A percentile compares a stretch with the other conserved stretches of the same genome.
These are phyloP conservation scores for Lycium barbarum DNA, from an alignment of 257 asterid genomes.

Conservation along the genomic window DNA sequence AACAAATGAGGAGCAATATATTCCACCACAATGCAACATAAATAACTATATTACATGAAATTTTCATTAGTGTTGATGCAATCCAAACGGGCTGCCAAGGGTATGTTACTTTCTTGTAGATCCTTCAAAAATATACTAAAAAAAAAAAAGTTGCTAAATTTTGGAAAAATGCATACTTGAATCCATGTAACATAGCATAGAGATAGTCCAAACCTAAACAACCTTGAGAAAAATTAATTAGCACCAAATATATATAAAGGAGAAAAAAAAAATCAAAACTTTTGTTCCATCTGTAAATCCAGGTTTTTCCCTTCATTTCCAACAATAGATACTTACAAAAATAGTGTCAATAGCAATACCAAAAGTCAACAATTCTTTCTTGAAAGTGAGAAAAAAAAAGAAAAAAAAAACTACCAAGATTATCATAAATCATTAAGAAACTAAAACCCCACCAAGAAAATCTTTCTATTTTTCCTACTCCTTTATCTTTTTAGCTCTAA, in stretches of 20 bases:
- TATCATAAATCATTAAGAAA: background rate
- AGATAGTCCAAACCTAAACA: background rate
- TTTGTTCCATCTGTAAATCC: background rate
- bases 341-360: background rate
- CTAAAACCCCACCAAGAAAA: background rate
- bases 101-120: background rate
- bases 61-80: background rate
- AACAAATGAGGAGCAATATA: background rate
- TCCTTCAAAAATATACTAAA: background rate
- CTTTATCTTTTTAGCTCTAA: background rate
- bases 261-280: background rate
- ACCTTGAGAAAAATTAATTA: background rate
- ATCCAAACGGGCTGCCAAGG: background rate
- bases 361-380: background rate
- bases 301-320: background rate
- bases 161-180: background rate
- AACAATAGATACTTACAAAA: background rate
- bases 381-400: too few species aligned
- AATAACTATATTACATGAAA: background rate
- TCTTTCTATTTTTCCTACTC: too few species aligned
- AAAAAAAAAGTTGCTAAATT: background rate
- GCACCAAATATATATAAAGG: background rate
- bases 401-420: background rate
- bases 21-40: conserved; percentile 16
- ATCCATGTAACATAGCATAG: background rate